phyloP scores from a whole-genome alignment of 768 basidiomycete genomes.

The Suillus decipiens region DNA sequence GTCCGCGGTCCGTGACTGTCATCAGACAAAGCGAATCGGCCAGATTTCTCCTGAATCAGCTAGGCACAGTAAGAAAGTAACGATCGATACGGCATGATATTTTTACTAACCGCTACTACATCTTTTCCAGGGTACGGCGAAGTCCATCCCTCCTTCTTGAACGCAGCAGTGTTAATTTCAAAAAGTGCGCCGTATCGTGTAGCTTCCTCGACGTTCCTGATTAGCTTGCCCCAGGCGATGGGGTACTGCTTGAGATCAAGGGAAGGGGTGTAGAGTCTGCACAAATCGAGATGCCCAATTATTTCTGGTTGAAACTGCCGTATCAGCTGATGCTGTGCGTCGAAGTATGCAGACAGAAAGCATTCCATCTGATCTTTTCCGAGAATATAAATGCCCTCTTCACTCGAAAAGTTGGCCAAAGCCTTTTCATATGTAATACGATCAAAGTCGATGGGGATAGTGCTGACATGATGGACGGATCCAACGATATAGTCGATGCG shows the following conservation, averaged over 20 bases:
- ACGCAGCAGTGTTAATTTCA: slow-evolving; percentile 90
- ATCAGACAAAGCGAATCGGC: slow-evolving; percentile 86
- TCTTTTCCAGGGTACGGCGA: slow-evolving; percentile 83
- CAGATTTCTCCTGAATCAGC: slow-evolving; percentile 70
- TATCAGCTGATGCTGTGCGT: slow-evolving; percentile 78
- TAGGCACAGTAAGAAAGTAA: slow-evolving; percentile 33
- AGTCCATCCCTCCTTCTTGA: slow-evolving; percentile 82
- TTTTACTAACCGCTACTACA: slow-evolving; percentile 62
- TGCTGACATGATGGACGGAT: slow-evolving; percentile 88
- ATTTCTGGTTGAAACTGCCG: slow-evolving; percentile 78
- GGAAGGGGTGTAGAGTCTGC: slow-evolving; percentile 77
- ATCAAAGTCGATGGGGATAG: slow-evolving; percentile 93
- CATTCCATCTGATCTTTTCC: slow-evolving; percentile 36
- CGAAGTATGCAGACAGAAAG: slow-evolving; percentile 76
- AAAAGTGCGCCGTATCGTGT: slow-evolving; percentile 87
- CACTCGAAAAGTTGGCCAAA: slow-evolving; percentile 44
- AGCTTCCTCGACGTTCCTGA: slow-evolving; percentile 74
- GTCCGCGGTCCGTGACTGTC: slow-evolving; percentile 92
- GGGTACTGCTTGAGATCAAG: slow-evolving; percentile 58
- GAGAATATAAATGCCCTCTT: slow-evolving; percentile 23
- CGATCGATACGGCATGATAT: slow-evolving; percentile 15
- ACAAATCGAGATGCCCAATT: slow-evolving; percentile 92
- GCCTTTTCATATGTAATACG: slow-evolving; percentile 63
- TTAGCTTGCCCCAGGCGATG: slow-evolving; percentile 61
- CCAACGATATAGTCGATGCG: slow-evolving; percentile 89